Base-by-base conservation (phyloP, 306 rosid species). In the Argentina anserina region DNA sequence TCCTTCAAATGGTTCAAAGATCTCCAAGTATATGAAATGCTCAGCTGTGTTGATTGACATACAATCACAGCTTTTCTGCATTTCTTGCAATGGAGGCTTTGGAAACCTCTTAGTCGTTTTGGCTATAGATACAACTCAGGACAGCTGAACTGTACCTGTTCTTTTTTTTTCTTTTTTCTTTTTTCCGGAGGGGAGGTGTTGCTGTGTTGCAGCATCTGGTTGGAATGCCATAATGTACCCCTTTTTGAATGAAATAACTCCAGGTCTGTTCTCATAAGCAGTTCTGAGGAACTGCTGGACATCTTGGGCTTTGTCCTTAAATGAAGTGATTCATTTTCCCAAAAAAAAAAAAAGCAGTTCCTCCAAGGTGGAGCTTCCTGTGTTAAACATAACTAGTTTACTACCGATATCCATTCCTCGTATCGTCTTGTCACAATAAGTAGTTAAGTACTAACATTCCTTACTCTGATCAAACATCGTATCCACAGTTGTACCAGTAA, bases 341-440 rank as follows among this genome's bases (percentile, higher is more conserved):
- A 2, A n/a, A 63, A 69, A 49, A n/a, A n/a, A n/a, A n/a, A n/a
- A n/a, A n/a, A n/a, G n/a, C 74, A 70, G 37, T 60, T 75, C 20
- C 43, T 21, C 40, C 72, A 49, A 58, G 43, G 58, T 59, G 72
- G 33, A 63, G 4, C 70, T 80, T 82, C 81, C 63, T 82, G 82
- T 23, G 75, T 59, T 56, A 64, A 80, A n/a, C n/a, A n/a, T n/a
- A n/a, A n/a, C n/a, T n/a, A n/a, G n/a, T n/a, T n/a, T 60, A 33
- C 63, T 60, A 18, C 67, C 17, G 17, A 59, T 2, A 60, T 60
- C 34, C 67, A 33, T 61, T 61, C 67, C 67, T 61, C 67, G 17
- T 6, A 20, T 61, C 21, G 9, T 26, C 64, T 58, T 12, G 39
- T 26, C 64, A n/a, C n/a, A n/a, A n/a, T n/a, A n/a, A 58, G 28